A percentile compares a stretch with the other conserved stretches of the same genome.
These are phyloP conservation scores for Phytophthora boehmeriae DNA, from an alignment of 352 stramenopile genomes.

Conservation along the genomic window DNA sequence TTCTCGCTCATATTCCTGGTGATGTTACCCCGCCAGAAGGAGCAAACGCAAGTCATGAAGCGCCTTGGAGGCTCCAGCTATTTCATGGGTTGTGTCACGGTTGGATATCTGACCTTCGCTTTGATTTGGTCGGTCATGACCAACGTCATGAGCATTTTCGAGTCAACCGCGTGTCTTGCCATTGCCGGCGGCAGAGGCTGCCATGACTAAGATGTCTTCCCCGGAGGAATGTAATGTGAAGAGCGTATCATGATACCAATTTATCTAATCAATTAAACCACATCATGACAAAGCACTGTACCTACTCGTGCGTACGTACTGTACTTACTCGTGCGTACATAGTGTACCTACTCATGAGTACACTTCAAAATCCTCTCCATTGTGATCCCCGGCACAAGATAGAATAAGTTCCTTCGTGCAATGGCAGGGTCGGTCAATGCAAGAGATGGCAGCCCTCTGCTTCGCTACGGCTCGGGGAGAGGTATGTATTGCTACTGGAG, in stretches of 20 bases:
- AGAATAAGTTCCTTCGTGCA: background rate
- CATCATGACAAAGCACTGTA: background rate
- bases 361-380: too few species aligned
- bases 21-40: constrained; percentile 70
- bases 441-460: constrained; percentile 61
- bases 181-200: constrained; percentile 65
- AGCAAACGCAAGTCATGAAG: constrained; percentile 71
- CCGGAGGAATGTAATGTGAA: background rate
- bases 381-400: constrained; percentile 2
- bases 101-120: constrained; percentile 50
- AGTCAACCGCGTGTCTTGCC: constrained; percentile 50
- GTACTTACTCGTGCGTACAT: too few species aligned
- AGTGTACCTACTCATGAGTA: too few species aligned
- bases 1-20: constrained; percentile 55
- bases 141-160: constrained; percentile 70
- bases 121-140: constrained; percentile 57
- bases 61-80: constrained; percentile 54
- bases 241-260: background rate
- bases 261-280: constrained; percentile 1
- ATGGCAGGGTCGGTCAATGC: constrained; percentile 16
- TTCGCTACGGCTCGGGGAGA: constrained; percentile 62
- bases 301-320: too few species aligned
- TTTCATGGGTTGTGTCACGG: constrained; percentile 53
- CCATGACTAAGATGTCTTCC: constrained; percentile 5
- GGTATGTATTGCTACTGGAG: constrained; percentile 13